Percentiles rank a stretch among this genome's conserved stretches.
These are phyloP conservation scores for Fusarium aywerte DNA, from an alignment of 2,329 filamentous ascomycete species.

Conservation along the genomic window DNA sequence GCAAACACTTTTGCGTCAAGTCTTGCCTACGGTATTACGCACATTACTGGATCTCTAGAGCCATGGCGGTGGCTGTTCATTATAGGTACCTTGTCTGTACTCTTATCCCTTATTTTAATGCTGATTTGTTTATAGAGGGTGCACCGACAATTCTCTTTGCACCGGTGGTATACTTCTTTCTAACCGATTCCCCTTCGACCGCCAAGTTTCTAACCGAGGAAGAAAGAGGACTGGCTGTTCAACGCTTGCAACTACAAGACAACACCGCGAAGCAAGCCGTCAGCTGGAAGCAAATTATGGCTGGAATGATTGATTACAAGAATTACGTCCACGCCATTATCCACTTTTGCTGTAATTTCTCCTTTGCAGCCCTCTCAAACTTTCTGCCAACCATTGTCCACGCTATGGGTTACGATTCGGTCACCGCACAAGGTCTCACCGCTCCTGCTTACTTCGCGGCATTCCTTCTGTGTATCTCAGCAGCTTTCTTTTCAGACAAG, in stretches of 20 bases:
- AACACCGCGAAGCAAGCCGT: not conserved
- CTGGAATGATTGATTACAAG: constrained; percentile 26
- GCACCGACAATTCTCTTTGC: constrained; percentile 21
- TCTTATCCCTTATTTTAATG: accelerated
- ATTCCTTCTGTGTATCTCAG: constrained; percentile 11
- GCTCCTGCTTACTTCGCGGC: constrained; percentile 19
- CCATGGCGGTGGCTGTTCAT: constrained; percentile 25
- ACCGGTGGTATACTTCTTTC: constrained; percentile 21
- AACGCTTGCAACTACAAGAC: constrained; percentile 16
- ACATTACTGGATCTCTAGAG: constrained; percentile 16
- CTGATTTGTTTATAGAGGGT: constrained; percentile 1
- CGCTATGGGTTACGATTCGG: constrained; percentile 9
- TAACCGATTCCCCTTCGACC: constrained; percentile 28
- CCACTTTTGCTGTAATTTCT: constrained; percentile 40
- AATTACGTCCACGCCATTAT: constrained; percentile 33
- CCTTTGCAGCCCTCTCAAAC: constrained; percentile 31
- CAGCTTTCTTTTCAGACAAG: constrained; percentile 26
- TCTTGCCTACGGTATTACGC: constrained; percentile 28
- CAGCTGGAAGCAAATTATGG: constrained; percentile 25
- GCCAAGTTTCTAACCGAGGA: constrained; percentile 21
- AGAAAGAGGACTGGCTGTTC: not conserved
- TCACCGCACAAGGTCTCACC: constrained; percentile 23
- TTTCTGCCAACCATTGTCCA: constrained; percentile 33
- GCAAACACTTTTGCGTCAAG: constrained; percentile 31
- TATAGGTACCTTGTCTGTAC: not conserved